phyloP scores from a whole-genome alignment of 2,329 filamentous ascomycete species.

The Ceratocystis papillata region DNA sequence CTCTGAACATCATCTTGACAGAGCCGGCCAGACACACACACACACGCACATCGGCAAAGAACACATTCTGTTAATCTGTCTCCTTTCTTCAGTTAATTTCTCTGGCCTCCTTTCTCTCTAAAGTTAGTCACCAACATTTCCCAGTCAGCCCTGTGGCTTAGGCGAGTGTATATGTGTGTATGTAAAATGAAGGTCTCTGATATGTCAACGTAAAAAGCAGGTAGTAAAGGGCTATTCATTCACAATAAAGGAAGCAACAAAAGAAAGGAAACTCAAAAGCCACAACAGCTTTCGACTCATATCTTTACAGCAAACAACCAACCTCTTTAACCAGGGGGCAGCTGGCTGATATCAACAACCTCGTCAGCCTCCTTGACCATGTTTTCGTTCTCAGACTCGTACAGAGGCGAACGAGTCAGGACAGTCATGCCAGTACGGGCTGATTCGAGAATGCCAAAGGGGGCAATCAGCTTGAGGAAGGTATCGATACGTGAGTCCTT shows the following conservation, averaged over 20 bases:
- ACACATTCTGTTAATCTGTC: constrained; percentile 25
- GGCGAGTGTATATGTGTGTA: constrained; percentile 1
- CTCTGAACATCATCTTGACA: neutral
- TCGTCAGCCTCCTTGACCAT: constrained; percentile 80
- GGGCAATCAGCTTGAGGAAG: constrained; percentile 88
- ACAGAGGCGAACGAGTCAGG: constrained; percentile 80
- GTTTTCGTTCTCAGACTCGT: constrained; percentile 59
- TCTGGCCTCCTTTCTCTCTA: neutral
- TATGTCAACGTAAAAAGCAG: constrained; percentile 68
- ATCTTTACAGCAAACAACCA: neutral
- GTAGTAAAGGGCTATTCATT: constrained; percentile 2
- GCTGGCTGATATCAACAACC: constrained; percentile 83
- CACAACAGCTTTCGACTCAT: constrained; percentile 12
- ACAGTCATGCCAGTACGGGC: constrained; percentile 95
- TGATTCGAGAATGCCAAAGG: constrained; percentile 94
- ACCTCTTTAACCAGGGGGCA: constrained; percentile 67
- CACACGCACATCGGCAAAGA: constrained; percentile 18
- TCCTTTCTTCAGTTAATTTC: constrained; percentile 17
- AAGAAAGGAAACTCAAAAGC: constrained; percentile 10
- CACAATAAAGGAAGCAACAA: constrained; percentile 37
- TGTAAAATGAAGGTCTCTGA: constrained; percentile 56
- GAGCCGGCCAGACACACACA: constrained; percentile 3
- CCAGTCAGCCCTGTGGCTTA: neutral
- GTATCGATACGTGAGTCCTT: constrained; percentile 92
- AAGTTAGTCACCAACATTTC: neutral